Base-by-base conservation (phyloP, 441 rosid genomes). In the Breynia disticha region DNA sequence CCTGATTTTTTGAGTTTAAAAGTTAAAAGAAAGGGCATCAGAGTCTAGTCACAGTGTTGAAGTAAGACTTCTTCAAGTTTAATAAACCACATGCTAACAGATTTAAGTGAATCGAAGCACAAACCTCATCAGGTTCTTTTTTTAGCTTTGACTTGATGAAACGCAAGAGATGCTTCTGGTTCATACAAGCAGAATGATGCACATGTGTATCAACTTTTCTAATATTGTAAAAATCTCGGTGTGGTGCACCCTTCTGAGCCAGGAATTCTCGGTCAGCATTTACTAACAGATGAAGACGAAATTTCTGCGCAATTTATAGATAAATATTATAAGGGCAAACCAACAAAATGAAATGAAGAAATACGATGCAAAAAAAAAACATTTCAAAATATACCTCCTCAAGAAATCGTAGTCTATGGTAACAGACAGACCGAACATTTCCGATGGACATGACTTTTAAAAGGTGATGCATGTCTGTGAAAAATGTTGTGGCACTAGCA, bases 151-250 rank as follows among this genome's bases (percentile, higher is more conserved):
- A 84, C 71, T 84, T 79, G 60, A 84, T 84, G 75, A 84, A 84
- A 42, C 80, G 70, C 57, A 84, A 65, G 16, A 84, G 87, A 76
- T 84, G 91, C 66, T 81, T 84, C 72, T 79, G 87, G 74, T 84
- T 84, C 91, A 81, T 84, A 71, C 91, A 84, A 18, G 91, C 87
- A 58, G 91, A 81, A 67, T 84, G 91, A 71, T 84, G 87, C 55
- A 84, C 82, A 62, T 84, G 87, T 4, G 91, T 84, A 62, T 84
- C 91, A 42, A 84, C 91, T 74, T 84, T 84, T 53, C 91, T 74
- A 54, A 79, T 77, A 61, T 83, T 83, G 69, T 83, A 83, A 66
- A 83, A 81, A 75, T 83, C 91, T 15, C 91, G 85, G 54, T 83
- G 87, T 7, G 91, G 82, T 35, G 91, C 91, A 74, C 85, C 52